phyloP scores from a whole-genome alignment of 164 flowering plant genomes.

The Chloranthus sessilifolius region DNA sequence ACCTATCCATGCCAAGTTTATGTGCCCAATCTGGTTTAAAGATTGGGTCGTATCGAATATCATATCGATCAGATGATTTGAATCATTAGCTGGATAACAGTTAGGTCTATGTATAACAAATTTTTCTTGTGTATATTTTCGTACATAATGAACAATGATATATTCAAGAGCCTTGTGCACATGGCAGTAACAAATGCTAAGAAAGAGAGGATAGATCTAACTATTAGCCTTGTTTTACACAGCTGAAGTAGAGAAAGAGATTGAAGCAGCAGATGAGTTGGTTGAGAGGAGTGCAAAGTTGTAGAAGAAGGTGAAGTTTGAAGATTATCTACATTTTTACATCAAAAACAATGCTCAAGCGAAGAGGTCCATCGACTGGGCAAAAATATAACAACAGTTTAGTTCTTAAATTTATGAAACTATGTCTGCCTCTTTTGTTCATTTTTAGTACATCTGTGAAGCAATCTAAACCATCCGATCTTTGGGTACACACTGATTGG shows the following conservation, averaged over 20 bases:
- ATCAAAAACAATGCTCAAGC: background rate
- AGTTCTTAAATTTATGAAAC: too few relatives aligned
- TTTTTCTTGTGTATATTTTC: too few relatives aligned
- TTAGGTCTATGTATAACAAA: too few relatives aligned
- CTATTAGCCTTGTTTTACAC: background rate
- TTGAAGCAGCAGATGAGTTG: constrained; percentile 39
- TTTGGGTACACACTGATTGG: too few relatives aligned
- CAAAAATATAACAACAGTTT: constrained; percentile 10
- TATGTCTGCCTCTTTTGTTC: too few relatives aligned
- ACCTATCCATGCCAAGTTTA: too few relatives aligned
- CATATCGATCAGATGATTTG: too few relatives aligned
- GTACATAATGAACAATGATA: constrained; percentile 55
- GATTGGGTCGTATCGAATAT: too few relatives aligned
- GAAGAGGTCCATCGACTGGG: constrained; percentile 14
- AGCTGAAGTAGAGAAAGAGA: constrained; percentile 18
- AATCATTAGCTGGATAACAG: too few relatives aligned
- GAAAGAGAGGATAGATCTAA: constrained; percentile 8
- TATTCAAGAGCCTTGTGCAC: constrained; percentile 45
- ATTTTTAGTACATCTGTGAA: too few relatives aligned
- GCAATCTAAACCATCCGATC: too few relatives aligned
- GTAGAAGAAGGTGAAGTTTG: constrained; percentile 26
- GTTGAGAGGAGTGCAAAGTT: constrained; percentile 22
- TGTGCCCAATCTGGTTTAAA: too few relatives aligned
- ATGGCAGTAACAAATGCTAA: constrained; percentile 33
- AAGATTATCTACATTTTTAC: constrained; percentile 13